Conservation (phyloP, 768 basidiomycete genomes). For the Basidioascus undulatus region DNA sequence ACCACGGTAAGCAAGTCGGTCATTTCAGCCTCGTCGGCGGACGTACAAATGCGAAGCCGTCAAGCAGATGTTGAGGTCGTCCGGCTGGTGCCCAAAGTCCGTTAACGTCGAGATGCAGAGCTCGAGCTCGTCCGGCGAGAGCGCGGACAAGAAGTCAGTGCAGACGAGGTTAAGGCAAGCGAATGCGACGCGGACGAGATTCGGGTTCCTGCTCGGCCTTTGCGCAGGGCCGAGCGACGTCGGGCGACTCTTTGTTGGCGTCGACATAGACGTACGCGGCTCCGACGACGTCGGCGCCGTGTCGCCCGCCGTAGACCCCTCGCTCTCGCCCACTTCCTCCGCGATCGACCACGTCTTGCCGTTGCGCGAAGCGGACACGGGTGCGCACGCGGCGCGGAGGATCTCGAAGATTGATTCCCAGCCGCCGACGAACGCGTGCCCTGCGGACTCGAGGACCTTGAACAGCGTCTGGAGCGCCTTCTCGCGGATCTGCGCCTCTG, state of each 20-base stretch:
- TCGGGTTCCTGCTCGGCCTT: conserved; percentile 41
- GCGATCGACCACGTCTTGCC: not conserved
- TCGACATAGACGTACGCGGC: conserved; percentile 18
- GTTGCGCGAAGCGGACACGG: too few relatives aligned
- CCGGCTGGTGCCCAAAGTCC: conserved; percentile 64
- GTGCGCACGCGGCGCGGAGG: conserved; percentile 63
- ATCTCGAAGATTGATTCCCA: conserved; percentile 89
- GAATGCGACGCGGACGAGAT: conserved; percentile 75
- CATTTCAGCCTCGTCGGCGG: too few relatives aligned
- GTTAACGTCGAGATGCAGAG: conserved; percentile 76
- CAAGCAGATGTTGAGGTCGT: conserved; percentile 82
- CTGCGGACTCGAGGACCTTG: conserved; percentile 69
- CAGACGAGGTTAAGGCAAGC: conserved; percentile 83
- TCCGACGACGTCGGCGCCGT: too few relatives aligned
- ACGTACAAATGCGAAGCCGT: too few relatives aligned
- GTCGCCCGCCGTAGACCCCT: conserved; percentile 1
- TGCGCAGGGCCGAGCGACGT: conserved; percentile 37
- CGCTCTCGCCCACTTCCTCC: not conserved
- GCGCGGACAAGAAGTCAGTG: conserved; percentile 54
- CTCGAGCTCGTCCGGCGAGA: conserved; percentile 57
- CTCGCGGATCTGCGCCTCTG: conserved; percentile 47
- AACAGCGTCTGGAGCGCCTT: conserved; percentile 79
- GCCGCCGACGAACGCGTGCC: conserved; percentile 71
- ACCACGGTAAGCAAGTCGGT: too few relatives aligned
- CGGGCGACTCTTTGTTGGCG: not conserved